A percentile compares a stretch with the other conserved stretches of the same genome.
phyloP scores from a whole-genome alignment of 163 green algal genomes.

The Scenedesmus sp. region DNA sequence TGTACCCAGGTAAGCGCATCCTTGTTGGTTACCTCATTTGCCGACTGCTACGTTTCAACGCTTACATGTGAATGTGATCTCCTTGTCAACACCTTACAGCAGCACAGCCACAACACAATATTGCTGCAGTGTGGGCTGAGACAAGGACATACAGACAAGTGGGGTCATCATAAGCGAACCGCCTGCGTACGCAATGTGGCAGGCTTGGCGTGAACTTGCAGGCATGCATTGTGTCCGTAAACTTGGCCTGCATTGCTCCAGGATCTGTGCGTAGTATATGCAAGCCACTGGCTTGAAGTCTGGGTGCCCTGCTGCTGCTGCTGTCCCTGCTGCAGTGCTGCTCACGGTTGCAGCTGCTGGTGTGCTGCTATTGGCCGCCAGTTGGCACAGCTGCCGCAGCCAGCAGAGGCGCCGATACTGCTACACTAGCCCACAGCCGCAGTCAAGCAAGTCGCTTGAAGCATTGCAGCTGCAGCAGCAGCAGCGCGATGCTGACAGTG shows the following conservation, averaged over 20 bases:
- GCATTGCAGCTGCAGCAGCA: neutral
- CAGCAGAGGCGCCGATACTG: neutral
- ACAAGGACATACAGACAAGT: no score
- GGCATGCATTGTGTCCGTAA: no score
- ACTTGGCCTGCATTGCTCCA: no score
- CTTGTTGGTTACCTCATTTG: neutral
- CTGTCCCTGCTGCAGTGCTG: neutral
- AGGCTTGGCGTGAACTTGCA: no score
- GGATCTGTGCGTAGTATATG: no score
- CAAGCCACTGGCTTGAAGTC: no score
- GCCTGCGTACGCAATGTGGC: no score
- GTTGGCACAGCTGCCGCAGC: neutral
- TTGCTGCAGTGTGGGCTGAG: no score
- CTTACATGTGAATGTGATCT: neutral
- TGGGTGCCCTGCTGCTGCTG: neutral
- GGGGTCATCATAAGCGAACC: no score
- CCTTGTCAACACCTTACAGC: no score
- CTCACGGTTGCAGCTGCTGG: neutral
- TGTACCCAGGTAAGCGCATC: neutral
- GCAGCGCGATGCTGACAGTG: neutral
- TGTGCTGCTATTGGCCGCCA: neutral
- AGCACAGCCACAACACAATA: no score
- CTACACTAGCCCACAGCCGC: neutral
- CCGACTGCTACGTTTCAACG: neutral
- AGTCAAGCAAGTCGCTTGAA: neutral